Base-by-base conservation (phyloP, 371 early-diverging fungal species). In the Zychaea mexicana region DNA sequence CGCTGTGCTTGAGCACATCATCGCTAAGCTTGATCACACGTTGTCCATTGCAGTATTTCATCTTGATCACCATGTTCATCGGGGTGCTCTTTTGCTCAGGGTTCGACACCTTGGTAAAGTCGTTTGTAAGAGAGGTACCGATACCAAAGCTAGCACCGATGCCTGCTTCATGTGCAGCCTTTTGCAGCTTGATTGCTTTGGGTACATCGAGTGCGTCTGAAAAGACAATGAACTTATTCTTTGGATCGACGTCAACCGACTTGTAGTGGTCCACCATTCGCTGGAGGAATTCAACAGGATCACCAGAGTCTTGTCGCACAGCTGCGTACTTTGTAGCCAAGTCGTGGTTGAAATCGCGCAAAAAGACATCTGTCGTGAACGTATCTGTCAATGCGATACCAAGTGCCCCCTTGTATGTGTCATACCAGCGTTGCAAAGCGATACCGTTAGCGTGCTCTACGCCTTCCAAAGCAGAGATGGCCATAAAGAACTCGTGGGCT, bases 401-500 rank as follows among this genome's bases (percentile, higher is more conserved):
- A 15, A 92, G 70, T 3, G 72, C 75, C 12, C 83, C 81, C 3
- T 84, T 69, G 53, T 87, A 92, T 0, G 85, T 85, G 17, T 73
- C 52, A 17, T 81, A 65, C 93, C 93, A 93, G 33, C 78, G 82
- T 7, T 74, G 57, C 27, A 92, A 60, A 2, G 91, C 86, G 28
- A 79, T 71, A 9, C 72, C 72, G 60, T 92, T 92, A 2, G 87
- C 92, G 45, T 81, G 76, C 30, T 78, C 63, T 8, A 91, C 78
- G 19, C 84, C 86, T 42, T 84, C 84, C 47, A 92, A 66, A 13
- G 90, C 92, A 8, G 91, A 88, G n/a, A 85, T 71, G 1, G 85
- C 93, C 92, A 91, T 92, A 60, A 85, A 88, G 81, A 88, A 92
- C 56, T 92, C 93, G 68, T 92, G 93, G 0, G 89, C 88, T 79